These are phyloP conservation scores for Dendrobium chrysotoxum DNA, from an alignment of 106 monocot species.

Conservation along the genomic window DNA sequence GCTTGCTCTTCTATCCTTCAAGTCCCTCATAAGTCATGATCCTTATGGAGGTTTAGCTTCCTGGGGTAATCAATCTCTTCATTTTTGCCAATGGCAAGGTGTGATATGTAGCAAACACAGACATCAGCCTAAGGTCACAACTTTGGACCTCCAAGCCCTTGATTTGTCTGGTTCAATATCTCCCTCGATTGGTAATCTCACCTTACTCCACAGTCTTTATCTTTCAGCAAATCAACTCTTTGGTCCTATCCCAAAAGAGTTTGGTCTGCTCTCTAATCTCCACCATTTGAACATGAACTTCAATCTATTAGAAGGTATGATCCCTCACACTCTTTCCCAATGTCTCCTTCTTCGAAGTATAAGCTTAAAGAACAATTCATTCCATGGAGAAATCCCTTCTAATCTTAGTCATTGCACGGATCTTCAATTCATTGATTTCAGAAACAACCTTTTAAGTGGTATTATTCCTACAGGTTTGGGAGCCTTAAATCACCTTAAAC, in stretches of 20 bases:
- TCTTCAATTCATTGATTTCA: constrained; percentile 8
- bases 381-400: constrained; percentile 19
- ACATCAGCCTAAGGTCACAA: constrained; percentile 8
- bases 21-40: constrained; percentile 10
- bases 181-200: constrained; percentile 30
- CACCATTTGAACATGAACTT: constrained; percentile 9
- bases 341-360: constrained; percentile 6
- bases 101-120: constrained; percentile 16
- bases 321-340: constrained; percentile 11
- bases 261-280: constrained; percentile 14
- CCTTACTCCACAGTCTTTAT: constrained; percentile 19
- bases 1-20: constrained; percentile 32
- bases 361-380: constrained; percentile 9
- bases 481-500: background rate
- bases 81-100: constrained; percentile 32
- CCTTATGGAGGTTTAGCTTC: constrained; percentile 17
- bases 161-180: constrained; percentile 17
- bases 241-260: constrained; percentile 16
- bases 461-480: constrained; percentile 20
- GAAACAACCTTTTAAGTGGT: constrained; percentile 17
- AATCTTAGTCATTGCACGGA: constrained; percentile 11
- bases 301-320: constrained; percentile 21
- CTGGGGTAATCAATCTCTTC: constrained; percentile 20
- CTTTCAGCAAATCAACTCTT: constrained; percentile 15
- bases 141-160: constrained; percentile 12